Base-by-base conservation (phyloP, 495 filamentous ascomycete genomes). In the Pseudomonodictys pantanalensis region DNA sequence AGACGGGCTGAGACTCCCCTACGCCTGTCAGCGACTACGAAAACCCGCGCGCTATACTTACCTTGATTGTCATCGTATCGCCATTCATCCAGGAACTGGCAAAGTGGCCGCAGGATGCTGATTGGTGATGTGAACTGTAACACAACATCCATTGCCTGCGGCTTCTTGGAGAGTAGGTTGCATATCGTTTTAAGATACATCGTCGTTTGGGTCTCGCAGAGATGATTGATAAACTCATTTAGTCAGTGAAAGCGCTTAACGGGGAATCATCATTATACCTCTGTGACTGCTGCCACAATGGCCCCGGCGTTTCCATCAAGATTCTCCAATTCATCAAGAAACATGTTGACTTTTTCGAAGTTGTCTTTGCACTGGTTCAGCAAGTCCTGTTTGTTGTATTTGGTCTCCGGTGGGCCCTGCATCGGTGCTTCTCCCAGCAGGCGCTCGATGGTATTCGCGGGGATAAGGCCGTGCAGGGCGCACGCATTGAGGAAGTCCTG, bases 221-320 rank as follows among this genome's bases (percentile, higher is more conserved):
- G 82, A 44, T 78, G 81, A 39, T 81, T 79, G 60, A 97, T 88
- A 23, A 95, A 83, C 85, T 92, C 15, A 35, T 10, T 17, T 1
- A 12, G 45, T 58, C 26, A 64, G 45, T 47, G 22, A 20, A 45
- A 28, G 8, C 9, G 17, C 2, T 25, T 42, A 22, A 24, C 6
- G 15, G 7, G 17, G 28, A 24, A n/a, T 50, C 20, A 49, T 6
- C 4, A 29, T 18, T 56, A 42, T 73, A 91, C 88, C 77, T 96
- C 89, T 28, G 86, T 83, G 17, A 97, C 77, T 7, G 91, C 89
- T 41, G 83, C 83, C 23, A 88, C 89, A 26, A 93, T 90, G 2
- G 92, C 91, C 18, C 90, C 93, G 1, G 90, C 89, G 73, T 98
- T 97, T 0, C 93, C 93, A 68, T 96, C 90, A 79, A 95, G 89